Base-by-base conservation (phyloP, 352 stramenopile genomes). In the Pythium utonaiense region DNA sequence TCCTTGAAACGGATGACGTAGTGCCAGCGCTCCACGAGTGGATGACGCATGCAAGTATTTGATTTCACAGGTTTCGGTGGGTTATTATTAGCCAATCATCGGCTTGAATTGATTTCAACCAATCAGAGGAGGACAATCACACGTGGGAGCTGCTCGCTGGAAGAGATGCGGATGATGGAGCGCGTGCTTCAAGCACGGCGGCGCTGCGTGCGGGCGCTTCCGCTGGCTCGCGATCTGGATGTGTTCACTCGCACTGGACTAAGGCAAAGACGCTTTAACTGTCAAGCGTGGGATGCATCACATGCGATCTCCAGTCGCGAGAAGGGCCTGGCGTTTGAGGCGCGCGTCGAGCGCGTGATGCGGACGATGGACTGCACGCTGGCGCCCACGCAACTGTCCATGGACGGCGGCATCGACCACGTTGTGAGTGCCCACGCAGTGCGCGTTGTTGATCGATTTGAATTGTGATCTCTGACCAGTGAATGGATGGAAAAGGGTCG, bases 351-450 rank as follows among this genome's bases (percentile, higher is more conserved):
- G 52, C 58, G 47, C n/a, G 60, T 88, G 21, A 76, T 91, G 78
- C 52, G 64, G 41, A 55, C 59, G 33, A 68, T 88, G 25, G 64
- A 76, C 24, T 93, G 83, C 53, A 36, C 71, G 19, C 61, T 93
- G 40, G 57, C 54, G 13, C 59, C 81, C 8, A 93, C 83, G 27
- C 80, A 88, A 48, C 58, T 77, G 60, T 90, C 83, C 5, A 75
- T 67, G 57, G 83, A 93, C 52, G 81, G 83, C 22, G 83, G 83
- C 1, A 84, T 93, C 53, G 83, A 93, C 49, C 83, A 93, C 59
- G 25, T 52, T 12, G 62, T 69, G 41, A 34, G 49, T 19, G 17
- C 17, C 28, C 28, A 10, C 9, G n/a, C n/a, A 5, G 5, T 33
- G 28, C 9, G 28, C 9, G 28, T 33, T 33, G 28, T 33, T 10